These are phyloP conservation scores for Volvariella surrecta DNA, from an alignment of 1,284 basidiomycete species.

Conservation along the genomic window DNA sequence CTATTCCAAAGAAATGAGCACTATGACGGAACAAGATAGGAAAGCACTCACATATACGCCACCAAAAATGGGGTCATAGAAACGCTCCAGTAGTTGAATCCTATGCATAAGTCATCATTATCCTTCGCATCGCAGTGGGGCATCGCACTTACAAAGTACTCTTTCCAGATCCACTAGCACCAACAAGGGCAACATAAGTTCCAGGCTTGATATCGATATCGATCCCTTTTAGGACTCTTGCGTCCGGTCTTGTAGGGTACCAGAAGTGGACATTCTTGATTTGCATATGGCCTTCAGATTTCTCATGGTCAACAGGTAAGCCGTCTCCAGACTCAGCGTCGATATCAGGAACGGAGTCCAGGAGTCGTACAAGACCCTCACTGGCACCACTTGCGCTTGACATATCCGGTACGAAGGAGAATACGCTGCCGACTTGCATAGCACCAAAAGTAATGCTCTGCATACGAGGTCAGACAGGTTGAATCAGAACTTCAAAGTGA, in stretches of 20 bases:
- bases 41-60: constrained; percentile 45
- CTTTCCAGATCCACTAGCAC: constrained; percentile 87
- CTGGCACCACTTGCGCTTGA: constrained; percentile 80
- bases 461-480: constrained; percentile 12
- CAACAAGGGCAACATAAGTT: constrained; percentile 87
- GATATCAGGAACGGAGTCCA: constrained; percentile 77
- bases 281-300: constrained; percentile 62
- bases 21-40: neutral
- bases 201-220: constrained; percentile 80
- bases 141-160: constrained; percentile 58
- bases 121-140: constrained; percentile 6
- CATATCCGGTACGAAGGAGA: constrained; percentile 90
- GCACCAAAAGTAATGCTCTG: constrained; percentile 67
- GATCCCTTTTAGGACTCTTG: constrained; percentile 78
- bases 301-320: constrained; percentile 35
- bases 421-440: constrained; percentile 80
- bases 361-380: constrained; percentile 65
- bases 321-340: constrained; percentile 77
- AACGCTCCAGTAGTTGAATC: constrained; percentile 83
- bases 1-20: constrained; percentile 17
- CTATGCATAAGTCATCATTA: constrained; percentile 19
- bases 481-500: neutral
- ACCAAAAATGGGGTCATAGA: constrained; percentile 79
- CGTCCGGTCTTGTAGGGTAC: constrained; percentile 85
- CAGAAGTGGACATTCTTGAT: constrained; percentile 87